Base-by-base conservation (phyloP, 345 rosid genomes). In the Draba incana region DNA sequence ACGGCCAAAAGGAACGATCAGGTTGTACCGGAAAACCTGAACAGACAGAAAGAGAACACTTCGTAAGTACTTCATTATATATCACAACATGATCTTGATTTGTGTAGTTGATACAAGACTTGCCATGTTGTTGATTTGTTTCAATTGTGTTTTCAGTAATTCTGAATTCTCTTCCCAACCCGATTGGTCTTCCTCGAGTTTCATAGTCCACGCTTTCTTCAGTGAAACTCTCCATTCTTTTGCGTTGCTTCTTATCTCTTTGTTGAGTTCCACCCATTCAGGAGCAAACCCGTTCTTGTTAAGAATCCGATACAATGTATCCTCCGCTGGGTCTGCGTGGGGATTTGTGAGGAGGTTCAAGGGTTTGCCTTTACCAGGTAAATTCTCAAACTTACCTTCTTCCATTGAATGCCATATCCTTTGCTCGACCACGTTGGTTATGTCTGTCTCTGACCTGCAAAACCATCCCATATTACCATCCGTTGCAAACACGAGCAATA, bases 321-420 rank as follows among this genome's bases (percentile, higher is more conserved):
- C 96, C 46, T 90, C 98, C 0, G 94, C 97, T 0, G 98, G 98
- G 57, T 93, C 97, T 4, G 84, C 87, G 10, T 90, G 97, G 37
- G 98, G 90, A 78, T 88, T 85, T 3, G 80, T 54, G 37, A 51
- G 58, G 7, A 90, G 86, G 65, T 85, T 84, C 39, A 93, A 83
- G 1, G 97, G 98, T 67, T 93, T 93, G 39, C 97, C 98, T 75
- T 88, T 90, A 49, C 98, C 97, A 1, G 96, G 85, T 63, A 93
- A 84, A 67, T 93, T 93, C 81, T 93, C 96, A 48, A 93, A 90
- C 10, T 93, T 84, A 38, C 98, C 98, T 79, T 90, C 97, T 76
- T 90, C 92, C 96, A 93, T 93, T 0, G 98, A 93, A 70, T 83
- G 93, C 97, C 94, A 93, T 79, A 93, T 90, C 75, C 94, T 83